Evolutionary conservation across 129 eudicot species (phyloP).

Genomic region (Calendula officinalis): DNA sequence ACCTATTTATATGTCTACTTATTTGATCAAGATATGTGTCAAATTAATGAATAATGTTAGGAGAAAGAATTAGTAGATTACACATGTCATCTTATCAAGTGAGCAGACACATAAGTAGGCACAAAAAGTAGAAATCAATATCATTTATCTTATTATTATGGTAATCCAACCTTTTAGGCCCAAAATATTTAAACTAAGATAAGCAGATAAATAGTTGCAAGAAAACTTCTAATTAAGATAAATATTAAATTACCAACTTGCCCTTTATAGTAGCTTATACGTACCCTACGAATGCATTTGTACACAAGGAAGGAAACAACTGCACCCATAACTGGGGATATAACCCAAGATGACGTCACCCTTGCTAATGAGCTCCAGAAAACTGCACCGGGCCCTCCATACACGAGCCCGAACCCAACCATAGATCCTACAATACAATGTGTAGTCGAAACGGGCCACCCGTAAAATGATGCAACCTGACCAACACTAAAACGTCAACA

Average conservation of each 20-base stretch:
- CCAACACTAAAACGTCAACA: conserved; percentile 11
- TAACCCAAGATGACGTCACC: conserved; percentile 88
- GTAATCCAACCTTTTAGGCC: no score
- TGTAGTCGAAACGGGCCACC: conserved; percentile 93
- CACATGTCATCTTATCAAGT: no score
- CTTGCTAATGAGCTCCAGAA: conserved; percentile 93
- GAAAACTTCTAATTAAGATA: neutral
- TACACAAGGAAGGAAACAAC: conserved; percentile 74
- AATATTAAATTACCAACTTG: neutral
- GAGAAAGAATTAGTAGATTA: no score
- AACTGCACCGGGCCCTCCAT: conserved; percentile 79
- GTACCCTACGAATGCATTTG: conserved; percentile 93
- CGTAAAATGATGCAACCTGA: conserved; percentile 89
- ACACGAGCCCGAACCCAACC: conserved; percentile 90
- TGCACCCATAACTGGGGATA: conserved; percentile 83
- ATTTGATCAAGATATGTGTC: no score
- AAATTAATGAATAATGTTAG: no score
- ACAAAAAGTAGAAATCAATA: no score
- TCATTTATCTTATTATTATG: no score
- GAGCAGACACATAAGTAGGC: no score
- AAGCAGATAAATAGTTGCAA: neutral
- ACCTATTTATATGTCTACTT: no score
- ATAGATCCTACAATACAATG: conserved; percentile 95
- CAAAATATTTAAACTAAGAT: neutral
- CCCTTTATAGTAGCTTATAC: conserved; percentile 11